Conservation (phyloP, 2,329 filamentous ascomycete genomes). For the Trichoderma semiorbis region DNA sequence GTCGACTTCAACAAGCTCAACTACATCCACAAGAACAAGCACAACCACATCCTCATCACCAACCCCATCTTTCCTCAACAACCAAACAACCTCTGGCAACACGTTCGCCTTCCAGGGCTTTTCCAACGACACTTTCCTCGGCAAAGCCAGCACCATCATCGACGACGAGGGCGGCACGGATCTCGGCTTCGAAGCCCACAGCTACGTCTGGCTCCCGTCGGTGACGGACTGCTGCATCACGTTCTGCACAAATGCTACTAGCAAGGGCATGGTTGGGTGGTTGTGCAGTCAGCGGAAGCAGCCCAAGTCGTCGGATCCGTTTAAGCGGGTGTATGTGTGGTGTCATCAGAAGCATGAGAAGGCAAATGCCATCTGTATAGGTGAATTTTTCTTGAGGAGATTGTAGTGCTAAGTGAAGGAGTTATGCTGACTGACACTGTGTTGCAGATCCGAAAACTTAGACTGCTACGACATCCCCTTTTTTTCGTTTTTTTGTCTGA, state of each 20-base stretch:
- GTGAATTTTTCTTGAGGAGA: not conserved
- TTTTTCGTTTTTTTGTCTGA: not conserved
- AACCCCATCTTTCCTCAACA: constrained; percentile 24
- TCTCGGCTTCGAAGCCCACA: constrained; percentile 21
- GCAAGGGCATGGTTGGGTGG: constrained; percentile 24
- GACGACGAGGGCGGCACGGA: constrained; percentile 26
- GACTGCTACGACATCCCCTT: too few species aligned
- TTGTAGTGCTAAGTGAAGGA: not conserved
- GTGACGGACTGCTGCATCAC: constrained; percentile 25
- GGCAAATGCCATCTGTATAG: constrained; percentile 9
- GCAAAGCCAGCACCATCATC: constrained; percentile 25
- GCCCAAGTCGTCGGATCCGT: constrained; percentile 19
- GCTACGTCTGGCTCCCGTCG: constrained; percentile 25
- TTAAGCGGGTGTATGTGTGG: constrained; percentile 27
- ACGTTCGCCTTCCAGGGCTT: constrained; percentile 34
- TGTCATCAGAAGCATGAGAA: constrained; percentile 23
- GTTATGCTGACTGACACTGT: not conserved
- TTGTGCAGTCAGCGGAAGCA: constrained; percentile 26
- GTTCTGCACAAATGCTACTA: constrained; percentile 25
- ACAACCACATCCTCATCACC: not conserved
- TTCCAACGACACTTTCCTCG: constrained; percentile 24
- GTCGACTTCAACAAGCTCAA: not conserved
- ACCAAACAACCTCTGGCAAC: constrained; percentile 20
- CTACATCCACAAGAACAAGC: not conserved
- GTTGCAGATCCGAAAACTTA: not conserved